These are phyloP conservation scores for Thoreauomyces humboldtii DNA, from an alignment of 192 early-diverging fungal species.

Conservation along the genomic window DNA sequence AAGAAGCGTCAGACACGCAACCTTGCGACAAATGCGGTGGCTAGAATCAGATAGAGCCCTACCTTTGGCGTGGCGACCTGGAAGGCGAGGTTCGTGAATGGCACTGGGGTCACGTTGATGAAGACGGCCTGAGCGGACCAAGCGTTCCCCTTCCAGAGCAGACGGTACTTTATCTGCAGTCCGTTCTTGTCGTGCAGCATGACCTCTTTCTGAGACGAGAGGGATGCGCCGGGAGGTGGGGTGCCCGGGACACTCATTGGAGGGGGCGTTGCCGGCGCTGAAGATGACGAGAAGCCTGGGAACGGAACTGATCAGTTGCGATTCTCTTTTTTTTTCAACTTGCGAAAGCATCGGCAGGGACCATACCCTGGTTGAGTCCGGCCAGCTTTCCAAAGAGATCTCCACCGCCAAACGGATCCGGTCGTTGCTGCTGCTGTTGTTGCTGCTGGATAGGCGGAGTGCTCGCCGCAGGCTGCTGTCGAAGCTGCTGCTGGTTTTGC, in stretches of 20 bases:
- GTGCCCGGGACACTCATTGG: conserved; percentile 4
- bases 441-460: conserved; percentile 2
- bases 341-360: too few relatives aligned
- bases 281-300: not conserved
- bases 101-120: conserved; percentile 57
- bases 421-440: not conserved
- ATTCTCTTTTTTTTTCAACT: too few relatives aligned
- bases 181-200: conserved; percentile 55
- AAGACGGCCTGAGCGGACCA: conserved; percentile 39
- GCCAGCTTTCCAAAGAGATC: conserved; percentile 33
- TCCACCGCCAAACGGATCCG: conserved; percentile 24
- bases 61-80: conserved; percentile 56
- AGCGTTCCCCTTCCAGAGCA: conserved; percentile 27
- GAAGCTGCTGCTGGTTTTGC: too few relatives aligned
- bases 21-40: not conserved
- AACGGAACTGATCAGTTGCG: not conserved
- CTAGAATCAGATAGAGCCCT: not conserved
- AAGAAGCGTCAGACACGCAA: not conserved
- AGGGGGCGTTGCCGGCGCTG: conserved; percentile 7
- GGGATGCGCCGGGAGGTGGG: not conserved
- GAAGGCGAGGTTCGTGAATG: conserved; percentile 45
- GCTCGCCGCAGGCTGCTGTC: too few relatives aligned
- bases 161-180: conserved; percentile 48
- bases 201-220: conserved; percentile 8
- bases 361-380: conserved; percentile 31